A percentile compares a stretch with the other conserved stretches of the same genome.
Conservation (phyloP, 352 stramenopile species). For the Pythium coloratum region DNA sequence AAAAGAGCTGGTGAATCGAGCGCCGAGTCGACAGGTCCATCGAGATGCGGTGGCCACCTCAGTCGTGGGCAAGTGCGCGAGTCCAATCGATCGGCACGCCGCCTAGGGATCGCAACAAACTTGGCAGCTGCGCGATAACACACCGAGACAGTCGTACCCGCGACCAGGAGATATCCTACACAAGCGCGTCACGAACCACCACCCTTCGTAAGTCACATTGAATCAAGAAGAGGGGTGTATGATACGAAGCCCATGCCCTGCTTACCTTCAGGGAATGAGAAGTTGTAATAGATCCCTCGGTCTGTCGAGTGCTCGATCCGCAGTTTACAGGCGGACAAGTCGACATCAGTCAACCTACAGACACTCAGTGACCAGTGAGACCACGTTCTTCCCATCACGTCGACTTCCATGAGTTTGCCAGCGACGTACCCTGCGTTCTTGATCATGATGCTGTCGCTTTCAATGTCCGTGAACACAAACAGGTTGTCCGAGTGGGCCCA, state of each 20-base stretch:
- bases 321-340: conserved; percentile 24
- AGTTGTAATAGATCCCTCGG: conserved; percentile 30
- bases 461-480: conserved; percentile 27
- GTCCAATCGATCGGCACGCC: conserved; percentile 20
- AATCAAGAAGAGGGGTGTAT: background rate
- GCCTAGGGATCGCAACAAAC: conserved; percentile 21
- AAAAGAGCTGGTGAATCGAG: conserved; percentile 20
- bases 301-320: conserved; percentile 22
- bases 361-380: background rate
- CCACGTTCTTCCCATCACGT: background rate
- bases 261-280: conserved; percentile 25
- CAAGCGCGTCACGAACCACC: background rate
- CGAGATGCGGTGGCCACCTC: conserved; percentile 24
- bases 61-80: conserved; percentile 26
- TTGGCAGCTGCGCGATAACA: conserved; percentile 25
- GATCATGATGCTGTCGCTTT: conserved; percentile 29
- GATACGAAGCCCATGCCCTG: background rate
- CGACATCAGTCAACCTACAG: conserved; percentile 19
- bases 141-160: conserved; percentile 22
- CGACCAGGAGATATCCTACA: conserved; percentile 27
- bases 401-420: background rate
- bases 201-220: background rate
- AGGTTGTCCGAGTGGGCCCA: conserved; percentile 27
- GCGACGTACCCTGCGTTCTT: conserved; percentile 24
- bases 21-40: conserved; percentile 24